phyloP scores from a whole-genome alignment of 192 early-diverging fungal genomes.

The Paraglomus occultum region DNA sequence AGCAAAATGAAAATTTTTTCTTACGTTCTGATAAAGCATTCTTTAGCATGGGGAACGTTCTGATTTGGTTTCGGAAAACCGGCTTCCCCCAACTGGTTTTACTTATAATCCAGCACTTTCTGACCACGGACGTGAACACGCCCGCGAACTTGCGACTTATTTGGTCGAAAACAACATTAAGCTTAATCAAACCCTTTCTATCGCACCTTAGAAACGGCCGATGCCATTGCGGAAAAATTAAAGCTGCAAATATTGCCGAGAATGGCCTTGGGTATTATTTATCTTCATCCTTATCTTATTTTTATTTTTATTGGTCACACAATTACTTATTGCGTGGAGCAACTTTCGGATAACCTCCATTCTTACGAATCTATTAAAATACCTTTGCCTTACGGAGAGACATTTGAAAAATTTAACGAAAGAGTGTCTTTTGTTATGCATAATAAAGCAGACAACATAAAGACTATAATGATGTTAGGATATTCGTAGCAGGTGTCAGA shows the following conservation, averaged over 20 bases:
- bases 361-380: neutral
- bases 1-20: neutral
- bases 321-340: too few species aligned
- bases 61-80: neutral
- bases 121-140: neutral
- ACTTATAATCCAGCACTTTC: neutral
- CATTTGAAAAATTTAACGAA: neutral
- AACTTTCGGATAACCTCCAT: too few species aligned
- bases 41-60: neutral
- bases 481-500: constrained; percentile 9
- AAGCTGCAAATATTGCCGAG: too few species aligned
- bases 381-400: neutral
- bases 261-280: too few species aligned
- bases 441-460: neutral
- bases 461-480: neutral
- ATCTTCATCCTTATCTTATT: too few species aligned
- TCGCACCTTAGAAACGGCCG: too few species aligned
- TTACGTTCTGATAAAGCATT: neutral
- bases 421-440: neutral
- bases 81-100: neutral
- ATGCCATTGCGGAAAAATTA: too few species aligned
- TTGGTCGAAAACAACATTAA: neutral
- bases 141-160: neutral
- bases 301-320: too few species aligned
- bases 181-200: too few species aligned